Conservation (phyloP, 306 rosid genomes). For the Purshia tridentata region DNA sequence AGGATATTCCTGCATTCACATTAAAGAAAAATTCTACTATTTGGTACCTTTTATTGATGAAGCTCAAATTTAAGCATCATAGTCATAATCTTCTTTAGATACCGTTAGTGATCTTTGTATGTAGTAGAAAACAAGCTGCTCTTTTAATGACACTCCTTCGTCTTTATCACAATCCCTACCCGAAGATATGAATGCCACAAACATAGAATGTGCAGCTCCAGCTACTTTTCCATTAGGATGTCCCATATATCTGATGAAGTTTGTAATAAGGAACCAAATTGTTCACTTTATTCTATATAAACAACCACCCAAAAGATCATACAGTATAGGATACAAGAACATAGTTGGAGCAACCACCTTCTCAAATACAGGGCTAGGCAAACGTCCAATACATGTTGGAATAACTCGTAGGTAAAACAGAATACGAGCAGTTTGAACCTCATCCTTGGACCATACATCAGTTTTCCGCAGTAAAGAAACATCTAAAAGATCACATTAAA, state of each 20-base stretch:
- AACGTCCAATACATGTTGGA: slow-evolving; percentile 68
- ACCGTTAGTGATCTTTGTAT: slow-evolving; percentile 74
- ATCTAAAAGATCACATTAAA: slow-evolving; percentile 35
- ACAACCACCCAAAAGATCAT: slow-evolving; percentile 16
- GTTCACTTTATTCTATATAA: slow-evolving; percentile 17
- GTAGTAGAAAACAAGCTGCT: slow-evolving; percentile 87
- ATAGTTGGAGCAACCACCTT: slow-evolving; percentile 62
- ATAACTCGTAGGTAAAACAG: slow-evolving; percentile 77
- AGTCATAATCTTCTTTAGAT: slow-evolving; percentile 11
- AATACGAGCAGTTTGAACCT: slow-evolving; percentile 86
- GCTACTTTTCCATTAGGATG: slow-evolving; percentile 83
- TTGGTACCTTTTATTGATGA: slow-evolving; percentile 13
- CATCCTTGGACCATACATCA: slow-evolving; percentile 67
- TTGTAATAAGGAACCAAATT: slow-evolving; percentile 43
- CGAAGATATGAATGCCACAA: slow-evolving; percentile 59
- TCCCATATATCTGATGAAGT: slow-evolving; percentile 71
- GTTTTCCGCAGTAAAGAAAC: slow-evolving; percentile 35
- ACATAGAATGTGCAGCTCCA: slow-evolving; percentile 80
- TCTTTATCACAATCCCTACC: slow-evolving; percentile 58
- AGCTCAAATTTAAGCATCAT: slow-evolving; percentile 14
- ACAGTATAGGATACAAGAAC: slow-evolving; percentile 87
- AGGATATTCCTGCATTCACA: slow-evolving; percentile 73
- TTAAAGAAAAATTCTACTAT: slow-evolving; percentile 11
- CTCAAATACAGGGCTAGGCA: slow-evolving; percentile 62
- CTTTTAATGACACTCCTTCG: slow-evolving; percentile 59